Evolutionary conservation across 805 yeast species (phyloP).

Genomic region (Candida sakaeoensis): DNA sequence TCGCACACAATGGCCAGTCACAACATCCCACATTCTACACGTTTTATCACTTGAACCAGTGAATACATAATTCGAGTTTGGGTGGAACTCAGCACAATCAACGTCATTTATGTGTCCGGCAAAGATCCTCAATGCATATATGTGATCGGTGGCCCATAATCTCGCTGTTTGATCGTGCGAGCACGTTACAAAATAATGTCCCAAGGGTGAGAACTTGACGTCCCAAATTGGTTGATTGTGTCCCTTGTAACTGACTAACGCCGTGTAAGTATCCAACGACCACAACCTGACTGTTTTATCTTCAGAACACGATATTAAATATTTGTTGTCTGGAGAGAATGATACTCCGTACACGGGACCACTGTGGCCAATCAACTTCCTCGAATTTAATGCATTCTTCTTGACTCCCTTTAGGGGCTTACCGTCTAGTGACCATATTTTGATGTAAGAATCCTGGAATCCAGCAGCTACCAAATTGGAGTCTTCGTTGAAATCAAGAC

Average conservation of each 20-base stretch:
- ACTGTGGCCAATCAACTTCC: conserved; percentile 81
- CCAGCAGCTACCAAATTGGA: conserved; percentile 89
- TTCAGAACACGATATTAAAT: conserved; percentile 77
- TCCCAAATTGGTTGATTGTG: conserved; percentile 98
- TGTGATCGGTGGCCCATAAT: conserved; percentile 97
- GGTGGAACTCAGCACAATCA: conserved; percentile 92
- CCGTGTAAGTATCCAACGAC: conserved; percentile 88
- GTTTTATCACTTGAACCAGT: conserved; percentile 97
- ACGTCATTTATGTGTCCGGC: conserved; percentile 98
- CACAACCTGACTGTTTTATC: conserved; percentile 90
- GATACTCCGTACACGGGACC: conserved; percentile 91
- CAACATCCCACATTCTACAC: conserved; percentile 96
- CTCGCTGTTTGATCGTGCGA: conserved; percentile 98
- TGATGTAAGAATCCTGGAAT: conserved; percentile 85
- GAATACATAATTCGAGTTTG: conserved; percentile 89
- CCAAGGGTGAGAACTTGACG: conserved; percentile 88
- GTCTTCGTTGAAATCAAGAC: conserved; percentile 82
- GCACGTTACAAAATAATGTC: conserved; percentile 97
- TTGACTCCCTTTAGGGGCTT: conserved; percentile 64
- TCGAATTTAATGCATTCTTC: conserved; percentile 41
- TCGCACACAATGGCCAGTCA: conserved; percentile 83
- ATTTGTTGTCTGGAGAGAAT: conserved; percentile 86
- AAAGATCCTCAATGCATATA: conserved; percentile 90
- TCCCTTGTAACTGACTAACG: conserved; percentile 91
- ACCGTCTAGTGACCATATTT: conserved; percentile 92